A percentile compares a stretch with the other conserved stretches of the same genome.
phyloP scores from a whole-genome alignment of 192 early-diverging fungal genomes.

The Coemansia sp. region DNA sequence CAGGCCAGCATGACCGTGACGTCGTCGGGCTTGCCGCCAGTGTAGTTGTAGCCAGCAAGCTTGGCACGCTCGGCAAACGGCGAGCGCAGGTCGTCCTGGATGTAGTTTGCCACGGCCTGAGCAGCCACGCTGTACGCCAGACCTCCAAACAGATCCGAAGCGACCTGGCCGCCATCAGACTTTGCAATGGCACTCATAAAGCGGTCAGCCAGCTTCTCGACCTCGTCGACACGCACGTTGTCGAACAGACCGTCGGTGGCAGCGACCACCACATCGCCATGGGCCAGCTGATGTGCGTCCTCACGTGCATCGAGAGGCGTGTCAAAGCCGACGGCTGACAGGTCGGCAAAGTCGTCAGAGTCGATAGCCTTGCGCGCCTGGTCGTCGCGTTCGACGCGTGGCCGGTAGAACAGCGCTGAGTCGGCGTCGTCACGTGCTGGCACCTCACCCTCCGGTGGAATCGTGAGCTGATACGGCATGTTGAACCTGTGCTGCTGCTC shows the following conservation, averaged over 20 bases:
- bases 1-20: constrained; percentile 51
- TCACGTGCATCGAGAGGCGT: constrained; percentile 35
- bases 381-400: constrained; percentile 2
- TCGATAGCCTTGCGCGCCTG: constrained; percentile 13
- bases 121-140: constrained; percentile 47
- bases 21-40: constrained; percentile 53
- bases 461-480: constrained; percentile 51
- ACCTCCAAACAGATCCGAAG: constrained; percentile 42
- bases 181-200: constrained; percentile 39
- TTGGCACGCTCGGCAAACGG: constrained; percentile 54
- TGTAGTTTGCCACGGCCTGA: constrained; percentile 48
- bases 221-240: constrained; percentile 46
- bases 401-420: constrained; percentile 42
- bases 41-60: constrained; percentile 36
- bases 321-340: constrained; percentile 33
- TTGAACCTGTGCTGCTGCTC: constrained; percentile 54
- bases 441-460: constrained; percentile 27
- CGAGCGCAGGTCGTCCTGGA: constrained; percentile 44
- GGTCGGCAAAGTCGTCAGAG: constrained; percentile 34
- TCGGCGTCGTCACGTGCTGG: constrained; percentile 4
- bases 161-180: not conserved
- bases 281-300: constrained; percentile 18
- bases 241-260: constrained; percentile 53
- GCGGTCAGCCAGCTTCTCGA: constrained; percentile 42
- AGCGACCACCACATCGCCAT: constrained; percentile 42